Conservation (phyloP, 2,329 filamentous ascomycete species). For the Fusarium oligoseptatum region DNA sequence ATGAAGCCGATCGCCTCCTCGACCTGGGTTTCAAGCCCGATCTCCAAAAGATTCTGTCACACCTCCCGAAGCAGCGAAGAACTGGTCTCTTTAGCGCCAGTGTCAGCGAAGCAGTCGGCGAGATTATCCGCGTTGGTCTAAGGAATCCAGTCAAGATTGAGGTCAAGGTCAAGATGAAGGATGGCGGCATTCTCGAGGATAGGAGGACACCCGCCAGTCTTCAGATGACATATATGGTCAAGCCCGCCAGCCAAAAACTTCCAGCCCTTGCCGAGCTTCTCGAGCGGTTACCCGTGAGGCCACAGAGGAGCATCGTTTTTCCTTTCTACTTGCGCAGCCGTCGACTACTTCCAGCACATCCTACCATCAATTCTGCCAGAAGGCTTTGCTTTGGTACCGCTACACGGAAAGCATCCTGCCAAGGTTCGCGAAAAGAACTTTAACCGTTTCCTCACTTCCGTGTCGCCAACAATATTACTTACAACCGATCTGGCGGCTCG, state of each 20-base stretch:
- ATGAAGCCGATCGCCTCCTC: conserved; percentile 92
- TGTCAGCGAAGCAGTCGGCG: conserved; percentile 93
- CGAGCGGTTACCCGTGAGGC: conserved; percentile 75
- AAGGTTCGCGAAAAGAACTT: conserved; percentile 93
- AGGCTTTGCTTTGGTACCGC: conserved; percentile 77
- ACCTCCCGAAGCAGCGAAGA: conserved; percentile 90
- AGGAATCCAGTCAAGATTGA: conserved; percentile 95
- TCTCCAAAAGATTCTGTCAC: conserved; percentile 84
- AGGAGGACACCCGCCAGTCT: conserved; percentile 91
- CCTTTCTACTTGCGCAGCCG: conserved; percentile 91
- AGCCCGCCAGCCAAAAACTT: conserved; percentile 83
- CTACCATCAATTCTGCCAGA: conserved; percentile 79
- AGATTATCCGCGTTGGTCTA: conserved; percentile 91
- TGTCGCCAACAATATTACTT: conserved; percentile 83
- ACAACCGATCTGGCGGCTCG: conserved; percentile 94
- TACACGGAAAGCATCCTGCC: conserved; percentile 93
- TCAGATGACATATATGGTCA: conserved; percentile 88
- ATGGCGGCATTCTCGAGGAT: conserved; percentile 78
- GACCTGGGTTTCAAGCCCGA: conserved; percentile 96
- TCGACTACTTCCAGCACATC: conserved; percentile 92
- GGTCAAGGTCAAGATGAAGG: conserved; percentile 86
- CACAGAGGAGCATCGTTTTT: conserved; percentile 90
- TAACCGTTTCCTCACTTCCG: conserved; percentile 79
- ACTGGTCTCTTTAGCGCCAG: conserved; percentile 96
- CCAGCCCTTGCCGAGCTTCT: conserved; percentile 80